Evolutionary conservation across 805 yeast species (phyloP).

Genomic region (Yamadazyma ubonensis): DNA sequence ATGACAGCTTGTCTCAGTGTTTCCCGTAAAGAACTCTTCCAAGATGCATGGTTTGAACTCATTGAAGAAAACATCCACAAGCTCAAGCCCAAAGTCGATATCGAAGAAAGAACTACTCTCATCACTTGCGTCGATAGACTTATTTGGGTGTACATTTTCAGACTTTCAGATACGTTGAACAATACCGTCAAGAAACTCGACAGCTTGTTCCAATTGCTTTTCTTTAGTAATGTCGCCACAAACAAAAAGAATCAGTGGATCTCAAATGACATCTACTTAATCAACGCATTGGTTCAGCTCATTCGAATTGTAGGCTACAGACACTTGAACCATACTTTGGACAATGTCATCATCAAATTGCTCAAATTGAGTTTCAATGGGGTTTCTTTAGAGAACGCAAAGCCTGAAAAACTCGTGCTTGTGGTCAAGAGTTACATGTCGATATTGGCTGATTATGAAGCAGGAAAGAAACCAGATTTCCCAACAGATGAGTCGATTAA

Average conservation of each 20-base stretch:
- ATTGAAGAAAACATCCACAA: slow-evolving; percentile 60
- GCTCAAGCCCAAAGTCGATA: slow-evolving; percentile 60
- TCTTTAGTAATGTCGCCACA: slow-evolving; percentile 41
- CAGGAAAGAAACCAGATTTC: slow-evolving; percentile 63
- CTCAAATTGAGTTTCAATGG: slow-evolving; percentile 63
- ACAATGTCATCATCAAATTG: slow-evolving; percentile 71
- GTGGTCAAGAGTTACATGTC: slow-evolving; percentile 70
- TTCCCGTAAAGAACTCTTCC: slow-evolving; percentile 73
- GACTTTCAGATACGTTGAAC: slow-evolving; percentile 86
- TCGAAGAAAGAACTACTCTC: slow-evolving; percentile 51
- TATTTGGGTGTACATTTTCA: slow-evolving; percentile 84
- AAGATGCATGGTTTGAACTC: slow-evolving; percentile 66
- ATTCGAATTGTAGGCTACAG: slow-evolving; percentile 77
- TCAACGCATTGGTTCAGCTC: slow-evolving; percentile 67
- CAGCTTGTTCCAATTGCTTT: slow-evolving; percentile 52
- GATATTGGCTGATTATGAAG: slow-evolving; percentile 62
- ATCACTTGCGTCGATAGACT: slow-evolving; percentile 70
- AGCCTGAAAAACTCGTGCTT: slow-evolving; percentile 69
- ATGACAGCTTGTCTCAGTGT: slow-evolving; percentile 76
- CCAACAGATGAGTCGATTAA: slow-evolving; percentile 55
- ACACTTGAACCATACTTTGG: slow-evolving; percentile 76
- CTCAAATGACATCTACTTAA: slow-evolving; percentile 56
- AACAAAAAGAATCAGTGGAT: slow-evolving; percentile 75
- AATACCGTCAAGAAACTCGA: slow-evolving; percentile 81
- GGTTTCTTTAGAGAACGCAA: slow-evolving; percentile 53